phyloP scores from a whole-genome alignment of 495 filamentous ascomycete genomes.

The Penicillium alfredii region DNA sequence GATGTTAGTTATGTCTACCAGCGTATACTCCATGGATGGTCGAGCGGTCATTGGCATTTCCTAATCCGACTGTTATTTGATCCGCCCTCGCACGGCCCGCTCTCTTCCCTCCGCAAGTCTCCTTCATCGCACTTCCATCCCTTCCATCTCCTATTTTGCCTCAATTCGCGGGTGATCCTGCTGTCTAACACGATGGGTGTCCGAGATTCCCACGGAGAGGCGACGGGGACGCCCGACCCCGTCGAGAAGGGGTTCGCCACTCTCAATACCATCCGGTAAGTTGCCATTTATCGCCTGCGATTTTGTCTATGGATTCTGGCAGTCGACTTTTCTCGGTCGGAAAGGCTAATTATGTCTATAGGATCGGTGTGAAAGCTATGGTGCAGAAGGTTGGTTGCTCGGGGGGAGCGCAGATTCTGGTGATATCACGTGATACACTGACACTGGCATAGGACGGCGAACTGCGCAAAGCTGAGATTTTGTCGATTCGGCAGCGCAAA shows the following conservation, averaged over 20 bases:
- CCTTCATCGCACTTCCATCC: conserved; percentile 30
- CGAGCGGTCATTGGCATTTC: too few relatives aligned
- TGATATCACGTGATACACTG: conserved; percentile 35
- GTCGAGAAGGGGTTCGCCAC: conserved; percentile 76
- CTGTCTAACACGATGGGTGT: conserved; percentile 36
- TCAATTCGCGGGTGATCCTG: not conserved
- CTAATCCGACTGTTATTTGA: too few relatives aligned
- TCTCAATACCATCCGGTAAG: conserved; percentile 67
- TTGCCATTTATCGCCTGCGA: conserved; percentile 8
- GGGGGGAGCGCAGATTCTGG: conserved; percentile 16
- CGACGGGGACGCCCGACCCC: conserved; percentile 51
- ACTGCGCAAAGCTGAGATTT: conserved; percentile 83
- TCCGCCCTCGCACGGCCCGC: too few relatives aligned
- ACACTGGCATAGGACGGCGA: conserved; percentile 60
- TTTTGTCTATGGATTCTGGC: conserved; percentile 1
- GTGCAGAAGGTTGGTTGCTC: conserved; percentile 55
- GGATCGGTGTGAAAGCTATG: conserved; percentile 67
- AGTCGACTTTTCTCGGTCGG: conserved; percentile 40
- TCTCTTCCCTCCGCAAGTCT: too few relatives aligned
- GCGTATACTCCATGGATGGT: too few relatives aligned
- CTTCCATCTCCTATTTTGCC: not conserved
- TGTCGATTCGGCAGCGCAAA: conserved; percentile 79
- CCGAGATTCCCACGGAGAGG: conserved; percentile 44
- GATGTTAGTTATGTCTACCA: too few relatives aligned
- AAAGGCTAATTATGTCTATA: conserved; percentile 40